A percentile compares a stretch with the other conserved stretches of the same genome.
Evolutionary conservation across 768 basidiomycete species (phyloP).

Genomic region (Myochromella boudieri): DNA sequence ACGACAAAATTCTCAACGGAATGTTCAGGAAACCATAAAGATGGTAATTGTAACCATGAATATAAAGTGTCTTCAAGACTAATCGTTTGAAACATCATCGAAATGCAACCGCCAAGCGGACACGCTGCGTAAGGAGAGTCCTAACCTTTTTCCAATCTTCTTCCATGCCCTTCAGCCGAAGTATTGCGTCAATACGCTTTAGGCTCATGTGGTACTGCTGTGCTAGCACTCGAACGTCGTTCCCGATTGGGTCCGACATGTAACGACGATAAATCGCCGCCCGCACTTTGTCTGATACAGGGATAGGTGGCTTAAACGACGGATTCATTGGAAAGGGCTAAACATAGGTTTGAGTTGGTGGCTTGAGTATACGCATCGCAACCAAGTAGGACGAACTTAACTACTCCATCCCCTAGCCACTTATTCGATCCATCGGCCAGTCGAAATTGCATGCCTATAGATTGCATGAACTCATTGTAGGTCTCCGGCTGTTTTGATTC

Average conservation of each 20-base stretch:
- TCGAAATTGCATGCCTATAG: conserved; percentile 41
- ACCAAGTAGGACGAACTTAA: conserved; percentile 38
- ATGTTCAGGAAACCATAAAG: conserved; percentile 25
- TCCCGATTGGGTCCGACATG: conserved; percentile 53
- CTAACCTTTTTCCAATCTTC: conserved; percentile 69
- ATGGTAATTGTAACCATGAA: conserved; percentile 62
- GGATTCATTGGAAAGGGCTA: conserved; percentile 89
- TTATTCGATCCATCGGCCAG: conserved; percentile 47
- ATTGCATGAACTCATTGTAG: conserved; percentile 40
- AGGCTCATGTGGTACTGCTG: conserved; percentile 63
- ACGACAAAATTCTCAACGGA: conserved; percentile 10
- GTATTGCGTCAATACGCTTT: conserved; percentile 80
- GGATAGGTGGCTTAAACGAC: conserved; percentile 77
- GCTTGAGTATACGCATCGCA: conserved; percentile 5
- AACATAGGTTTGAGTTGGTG: conserved; percentile 9
- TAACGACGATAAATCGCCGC: conserved; percentile 59
- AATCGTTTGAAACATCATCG: conserved; percentile 76
- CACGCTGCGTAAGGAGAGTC: conserved; percentile 19
- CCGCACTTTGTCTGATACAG: conserved; percentile 64
- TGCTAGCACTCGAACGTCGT: conserved; percentile 63
- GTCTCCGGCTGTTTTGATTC: conserved; percentile 24
- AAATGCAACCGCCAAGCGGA: conserved; percentile 11
- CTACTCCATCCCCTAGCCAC: conserved; percentile 63
- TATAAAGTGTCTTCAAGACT: conserved; percentile 80
- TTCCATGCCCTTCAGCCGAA: conserved; percentile 82